Base-by-base conservation (phyloP, 2,329 filamentous ascomycete genomes). In the Shiraia sp. region DNA sequence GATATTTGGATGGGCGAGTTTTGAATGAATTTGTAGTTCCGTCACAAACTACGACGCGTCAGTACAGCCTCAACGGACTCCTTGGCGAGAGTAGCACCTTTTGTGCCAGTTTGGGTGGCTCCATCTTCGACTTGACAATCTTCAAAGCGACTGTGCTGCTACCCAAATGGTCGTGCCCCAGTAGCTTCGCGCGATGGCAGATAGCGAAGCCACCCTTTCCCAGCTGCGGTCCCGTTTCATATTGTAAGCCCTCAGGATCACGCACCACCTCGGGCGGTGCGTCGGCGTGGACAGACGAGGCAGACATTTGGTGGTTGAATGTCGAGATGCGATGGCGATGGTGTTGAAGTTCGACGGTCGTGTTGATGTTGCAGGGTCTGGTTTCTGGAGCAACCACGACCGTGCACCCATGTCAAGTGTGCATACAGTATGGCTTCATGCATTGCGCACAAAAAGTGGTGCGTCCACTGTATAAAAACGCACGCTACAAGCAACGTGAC, bases 1-100 rank as follows among this genome's bases (percentile, higher is more conserved):
- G 53, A 99, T 92, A 68, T 96, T 96, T 38, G 88, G 87, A 65
- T 99, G 93, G 43, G 86, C 85, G 83, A 99, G 92, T 68, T 97
- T 99, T 30, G 93, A 96, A 73, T 99, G 93, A 47, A 99, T 96
- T 71, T 97, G 92, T 6, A 99, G 81, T 70, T 99, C 93, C 2
- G 83, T 85, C 41, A 84, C 80, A 67, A 87, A 87, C 82, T 86
- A 51, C 19, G 29, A 34, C 42, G 41, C 41, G 61, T 68, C 44
- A 68, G 61, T 41, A 53, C 25, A 14, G 7, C 36, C 23, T 17
- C 17, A 8, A 15, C 24, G 7, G 8, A 17, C 17, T 4, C 32
- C 22, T 12, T 2, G 17, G 34, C 25, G 19, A 45, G 14, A 35
- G 15, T 82, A 36, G 36, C 47, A 89, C 87, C 83, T 91, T 91